Conservation (phyloP, 371 early-diverging fungal species). For the Saksenaea vasiformis region DNA sequence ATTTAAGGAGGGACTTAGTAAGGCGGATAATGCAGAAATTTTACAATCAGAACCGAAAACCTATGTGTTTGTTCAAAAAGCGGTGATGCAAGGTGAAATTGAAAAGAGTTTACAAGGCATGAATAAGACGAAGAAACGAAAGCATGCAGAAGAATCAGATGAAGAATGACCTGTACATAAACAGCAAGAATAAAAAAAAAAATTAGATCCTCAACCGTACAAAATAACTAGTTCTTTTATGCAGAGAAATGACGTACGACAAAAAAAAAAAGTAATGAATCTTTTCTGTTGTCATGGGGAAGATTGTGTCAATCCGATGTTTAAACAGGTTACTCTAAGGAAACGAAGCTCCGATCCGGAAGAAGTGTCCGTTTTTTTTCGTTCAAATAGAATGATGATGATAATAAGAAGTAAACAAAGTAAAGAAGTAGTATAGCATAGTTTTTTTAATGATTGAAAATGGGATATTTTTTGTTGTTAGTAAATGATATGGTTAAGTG, state of each 20-base stretch:
- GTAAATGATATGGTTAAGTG: not conserved
- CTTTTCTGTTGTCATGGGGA: not conserved
- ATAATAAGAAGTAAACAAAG: not conserved
- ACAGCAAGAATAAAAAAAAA: not conserved
- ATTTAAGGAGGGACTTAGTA: conserved; percentile 79
- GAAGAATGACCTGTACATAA: conserved; percentile 1
- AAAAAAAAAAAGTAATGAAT: not conserved
- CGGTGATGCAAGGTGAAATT: conserved; percentile 50
- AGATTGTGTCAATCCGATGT: not conserved
- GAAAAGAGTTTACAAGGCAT: conserved; percentile 32
- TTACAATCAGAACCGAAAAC: conserved; percentile 64
- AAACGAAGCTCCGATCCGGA: not conserved
- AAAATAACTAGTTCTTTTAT: not conserved
- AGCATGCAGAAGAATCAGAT: conserved; percentile 10
- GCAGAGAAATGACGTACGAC: not conserved
- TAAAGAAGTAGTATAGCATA: not conserved
- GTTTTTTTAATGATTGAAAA: not conserved
- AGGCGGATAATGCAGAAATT: conserved; percentile 82
- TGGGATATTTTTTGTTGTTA: not conserved
- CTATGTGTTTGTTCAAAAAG: conserved; percentile 67
- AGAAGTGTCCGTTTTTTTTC: not conserved
- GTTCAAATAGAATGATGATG: not conserved
- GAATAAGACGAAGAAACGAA: conserved; percentile 28
- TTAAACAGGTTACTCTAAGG: not conserved
- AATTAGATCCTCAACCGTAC: not conserved